A percentile compares a stretch with the other conserved stretches of the same genome.
phyloP scores from a whole-genome alignment of 116 monocot genomes.

The Zostera marina region DNA sequence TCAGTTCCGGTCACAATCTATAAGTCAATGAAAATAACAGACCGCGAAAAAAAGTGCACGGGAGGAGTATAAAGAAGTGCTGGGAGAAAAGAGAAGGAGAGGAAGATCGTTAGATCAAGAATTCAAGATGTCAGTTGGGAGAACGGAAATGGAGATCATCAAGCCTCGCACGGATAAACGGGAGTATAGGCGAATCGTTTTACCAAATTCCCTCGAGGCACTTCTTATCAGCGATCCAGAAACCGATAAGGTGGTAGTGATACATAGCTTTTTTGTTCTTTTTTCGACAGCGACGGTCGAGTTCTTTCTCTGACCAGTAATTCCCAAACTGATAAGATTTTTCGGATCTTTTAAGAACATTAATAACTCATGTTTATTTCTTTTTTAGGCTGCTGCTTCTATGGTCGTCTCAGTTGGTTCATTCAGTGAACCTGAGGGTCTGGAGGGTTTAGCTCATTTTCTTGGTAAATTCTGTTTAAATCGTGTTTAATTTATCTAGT shows the following conservation, averaged over 20 bases:
- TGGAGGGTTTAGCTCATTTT: slow-evolving; percentile 89
- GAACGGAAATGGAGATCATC: slow-evolving; percentile 33
- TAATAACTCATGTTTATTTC: neutral
- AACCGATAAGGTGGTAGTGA: slow-evolving; percentile 79
- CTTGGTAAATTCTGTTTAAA: slow-evolving; percentile 54
- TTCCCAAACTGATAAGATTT: slow-evolving; percentile 78
- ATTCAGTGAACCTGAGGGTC: slow-evolving; percentile 67
- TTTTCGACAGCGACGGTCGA: no score
- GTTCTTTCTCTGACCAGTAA: slow-evolving; percentile 73
- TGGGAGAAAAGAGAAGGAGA: no score
- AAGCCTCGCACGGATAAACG: slow-evolving; percentile 68
- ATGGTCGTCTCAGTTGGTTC: slow-evolving; percentile 80
- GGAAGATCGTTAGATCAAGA: no score
- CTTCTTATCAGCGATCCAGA: slow-evolving; percentile 93
- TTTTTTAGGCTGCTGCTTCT: slow-evolving; percentile 59
- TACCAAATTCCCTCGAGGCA: slow-evolving; percentile 66
- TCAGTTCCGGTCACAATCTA: no score
- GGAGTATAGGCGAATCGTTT: slow-evolving; percentile 77
- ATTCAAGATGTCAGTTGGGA: slow-evolving; percentile 29
- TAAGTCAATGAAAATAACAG: no score
- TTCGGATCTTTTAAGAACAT: neutral
- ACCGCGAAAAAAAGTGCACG: no score
- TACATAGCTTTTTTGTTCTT: no score
- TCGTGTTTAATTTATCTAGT: neutral
- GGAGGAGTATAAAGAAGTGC: no score